These are phyloP conservation scores for Carex cristatella DNA, from an alignment of 176 grass and related monocot species.

Conservation along the genomic window DNA sequence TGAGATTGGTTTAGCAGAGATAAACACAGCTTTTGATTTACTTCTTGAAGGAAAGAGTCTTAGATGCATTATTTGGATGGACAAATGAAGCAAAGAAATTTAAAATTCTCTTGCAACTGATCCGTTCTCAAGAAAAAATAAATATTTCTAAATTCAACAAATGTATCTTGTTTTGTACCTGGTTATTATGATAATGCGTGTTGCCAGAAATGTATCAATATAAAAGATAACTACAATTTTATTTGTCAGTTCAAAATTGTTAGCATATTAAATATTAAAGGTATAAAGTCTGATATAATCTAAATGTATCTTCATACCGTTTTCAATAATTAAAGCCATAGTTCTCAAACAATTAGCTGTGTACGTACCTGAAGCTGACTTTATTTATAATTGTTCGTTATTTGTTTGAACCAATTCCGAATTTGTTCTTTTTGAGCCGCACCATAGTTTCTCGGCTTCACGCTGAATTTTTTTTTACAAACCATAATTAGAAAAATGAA, in stretches of 20 bases:
- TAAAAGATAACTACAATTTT: background rate
- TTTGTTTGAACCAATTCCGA: too few relatives aligned
- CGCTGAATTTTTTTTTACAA: too few relatives aligned
- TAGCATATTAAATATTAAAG: background rate
- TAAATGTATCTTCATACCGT: background rate
- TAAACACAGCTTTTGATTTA: conserved; percentile 69
- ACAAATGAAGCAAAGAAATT: conserved; percentile 17
- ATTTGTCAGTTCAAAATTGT: background rate
- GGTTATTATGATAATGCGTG: background rate
- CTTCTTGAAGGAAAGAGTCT: conserved; percentile 62
- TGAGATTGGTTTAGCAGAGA: conserved; percentile 47
- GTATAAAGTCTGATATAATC: background rate
- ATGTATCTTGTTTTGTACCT: background rate
- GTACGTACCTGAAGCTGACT: background rate
- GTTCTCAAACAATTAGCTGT: background rate
- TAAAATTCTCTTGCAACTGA: background rate
- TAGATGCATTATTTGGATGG: conserved; percentile 78
- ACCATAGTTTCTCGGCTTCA: background rate
- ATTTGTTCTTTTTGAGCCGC: background rate
- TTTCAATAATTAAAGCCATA: background rate
- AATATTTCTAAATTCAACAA: background rate
- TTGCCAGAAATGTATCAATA: background rate
- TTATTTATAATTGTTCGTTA: background rate
- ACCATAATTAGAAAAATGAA: too few relatives aligned
- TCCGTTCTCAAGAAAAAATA: background rate